These are phyloP conservation scores for Linum trigynum DNA, from an alignment of 345 rosid species.

Conservation along the genomic window DNA sequence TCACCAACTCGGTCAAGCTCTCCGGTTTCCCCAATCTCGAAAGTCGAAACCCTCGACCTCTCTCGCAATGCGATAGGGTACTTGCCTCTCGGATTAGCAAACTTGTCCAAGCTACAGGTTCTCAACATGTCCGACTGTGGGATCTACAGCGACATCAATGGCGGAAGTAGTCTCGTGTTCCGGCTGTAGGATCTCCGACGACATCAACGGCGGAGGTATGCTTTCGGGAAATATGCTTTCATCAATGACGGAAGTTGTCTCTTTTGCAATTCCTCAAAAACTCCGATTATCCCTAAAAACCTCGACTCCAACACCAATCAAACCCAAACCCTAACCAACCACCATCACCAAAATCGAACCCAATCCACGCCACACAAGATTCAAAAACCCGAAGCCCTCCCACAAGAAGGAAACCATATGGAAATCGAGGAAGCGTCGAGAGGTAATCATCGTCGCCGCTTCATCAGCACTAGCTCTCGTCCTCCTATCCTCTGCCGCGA, in stretches of 20 bases:
- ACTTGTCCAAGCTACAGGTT: conserved; percentile 33
- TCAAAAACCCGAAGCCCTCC: neutral
- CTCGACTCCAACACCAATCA: conserved; percentile 1
- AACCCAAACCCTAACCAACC: conserved; percentile 20
- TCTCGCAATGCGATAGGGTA: conserved; percentile 44
- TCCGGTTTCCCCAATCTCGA: conserved; percentile 45
- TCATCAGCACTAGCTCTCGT: conserved; percentile 37
- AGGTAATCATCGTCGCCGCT: conserved; percentile 27
- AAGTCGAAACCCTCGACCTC: conserved; percentile 46
- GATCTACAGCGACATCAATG: too few species aligned
- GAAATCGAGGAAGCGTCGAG: neutral
- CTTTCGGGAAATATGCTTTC: conserved; percentile 64
- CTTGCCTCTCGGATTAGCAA: conserved; percentile 45
- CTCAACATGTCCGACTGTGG: conserved; percentile 64
- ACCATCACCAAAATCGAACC: neutral
- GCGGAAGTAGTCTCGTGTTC: conserved; percentile 15
- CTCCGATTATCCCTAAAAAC: conserved; percentile 21
- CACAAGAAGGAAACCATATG: too few species aligned
- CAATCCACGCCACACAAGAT: too few species aligned
- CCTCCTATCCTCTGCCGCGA: conserved; percentile 15
- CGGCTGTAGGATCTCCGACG: conserved; percentile 51
- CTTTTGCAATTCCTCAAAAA: conserved; percentile 30
- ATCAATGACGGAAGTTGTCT: conserved; percentile 36
- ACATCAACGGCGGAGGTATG: conserved; percentile 22
- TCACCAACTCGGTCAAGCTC: conserved; percentile 45